Evolutionary conservation across 2,329 filamentous ascomycete genomes (phyloP).

Genomic region (Trichophyton benhamiae): DNA sequence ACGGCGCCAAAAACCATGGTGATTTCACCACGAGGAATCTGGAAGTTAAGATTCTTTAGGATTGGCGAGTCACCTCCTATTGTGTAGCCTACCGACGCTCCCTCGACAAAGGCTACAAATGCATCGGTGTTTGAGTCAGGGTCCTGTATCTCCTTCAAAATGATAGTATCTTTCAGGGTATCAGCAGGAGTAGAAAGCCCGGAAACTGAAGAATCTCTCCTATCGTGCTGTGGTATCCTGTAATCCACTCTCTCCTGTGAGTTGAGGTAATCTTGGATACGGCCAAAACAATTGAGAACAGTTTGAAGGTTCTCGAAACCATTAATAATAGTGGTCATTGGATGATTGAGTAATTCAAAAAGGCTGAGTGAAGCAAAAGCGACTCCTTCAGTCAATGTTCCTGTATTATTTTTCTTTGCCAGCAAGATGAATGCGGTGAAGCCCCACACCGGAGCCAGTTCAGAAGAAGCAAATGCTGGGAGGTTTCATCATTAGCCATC

Average conservation of each 20-base stretch:
- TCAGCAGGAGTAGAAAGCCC: neutral
- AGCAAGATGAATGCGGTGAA: neutral
- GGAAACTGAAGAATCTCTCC: neutral
- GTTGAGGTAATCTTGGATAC: conserved; percentile 1
- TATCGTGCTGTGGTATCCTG: neutral
- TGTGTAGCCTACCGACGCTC: neutral
- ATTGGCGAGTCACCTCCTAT: neutral
- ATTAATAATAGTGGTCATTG: neutral
- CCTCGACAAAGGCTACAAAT: neutral
- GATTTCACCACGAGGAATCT: conserved; percentile 1
- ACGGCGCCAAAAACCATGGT: conserved; percentile 10
- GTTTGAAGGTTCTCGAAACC: neutral
- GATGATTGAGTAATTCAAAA: conserved; percentile 1
- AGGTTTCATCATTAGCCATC: neutral
- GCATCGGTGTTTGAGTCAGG: neutral
- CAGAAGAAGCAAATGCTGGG: conserved; percentile 1
- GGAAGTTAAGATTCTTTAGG: conserved; percentile 2
- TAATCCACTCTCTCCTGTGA: neutral
- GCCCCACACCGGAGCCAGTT: neutral
- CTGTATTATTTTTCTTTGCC: neutral
- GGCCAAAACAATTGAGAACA: neutral
- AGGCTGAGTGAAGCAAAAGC: conserved; percentile 1
- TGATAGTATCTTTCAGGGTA: neutral
- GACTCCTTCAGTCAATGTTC: neutral
- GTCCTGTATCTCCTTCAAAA: neutral